A percentile compares a stretch with the other conserved stretches of the same genome.
phyloP scores from a whole-genome alignment of 768 basidiomycete species.

The Leccinum aurantiacum region DNA sequence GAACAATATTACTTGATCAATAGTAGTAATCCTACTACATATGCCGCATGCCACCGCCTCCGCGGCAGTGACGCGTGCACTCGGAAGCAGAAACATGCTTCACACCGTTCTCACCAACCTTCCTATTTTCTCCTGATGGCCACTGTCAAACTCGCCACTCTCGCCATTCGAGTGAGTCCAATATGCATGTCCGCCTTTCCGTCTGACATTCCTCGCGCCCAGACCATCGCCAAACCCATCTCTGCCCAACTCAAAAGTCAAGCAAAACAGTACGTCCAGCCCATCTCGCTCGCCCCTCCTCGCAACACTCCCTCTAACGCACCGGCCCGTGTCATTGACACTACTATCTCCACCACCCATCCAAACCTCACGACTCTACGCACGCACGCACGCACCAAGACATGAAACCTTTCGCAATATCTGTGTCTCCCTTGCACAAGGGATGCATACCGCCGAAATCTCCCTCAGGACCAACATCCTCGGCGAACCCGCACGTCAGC shows the following conservation, averaged over 20 bases:
- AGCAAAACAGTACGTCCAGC: conserved; percentile 60
- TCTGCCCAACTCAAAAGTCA: conserved; percentile 65
- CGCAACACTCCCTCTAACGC: not conserved
- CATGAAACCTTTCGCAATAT: conserved; percentile 70
- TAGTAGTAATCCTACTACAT: too few relatives aligned
- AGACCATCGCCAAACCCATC: conserved; percentile 88
- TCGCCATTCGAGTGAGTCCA: conserved; percentile 64
- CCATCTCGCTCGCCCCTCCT: not conserved
- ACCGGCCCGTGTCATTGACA: not conserved
- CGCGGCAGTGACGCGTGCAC: not conserved
- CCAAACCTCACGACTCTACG: not conserved
- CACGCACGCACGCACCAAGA: conserved; percentile 33
- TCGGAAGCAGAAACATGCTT: conserved; percentile 3
- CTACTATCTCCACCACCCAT: not conserved
- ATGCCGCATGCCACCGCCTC: not conserved
- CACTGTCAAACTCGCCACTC: conserved; percentile 68
- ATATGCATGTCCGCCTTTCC: not conserved
- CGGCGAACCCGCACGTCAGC: conserved; percentile 65
- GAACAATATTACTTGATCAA: too few relatives aligned
- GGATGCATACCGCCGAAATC: conserved; percentile 72
- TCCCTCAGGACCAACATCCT: conserved; percentile 73
- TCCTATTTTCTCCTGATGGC: conserved; percentile 49
- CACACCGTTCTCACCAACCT: not conserved
- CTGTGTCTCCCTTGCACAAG: conserved; percentile 74
- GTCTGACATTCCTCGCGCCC: not conserved